phyloP scores from a whole-genome alignment of 2,329 filamentous ascomycete genomes.

The Colletotrichum incanum region DNA sequence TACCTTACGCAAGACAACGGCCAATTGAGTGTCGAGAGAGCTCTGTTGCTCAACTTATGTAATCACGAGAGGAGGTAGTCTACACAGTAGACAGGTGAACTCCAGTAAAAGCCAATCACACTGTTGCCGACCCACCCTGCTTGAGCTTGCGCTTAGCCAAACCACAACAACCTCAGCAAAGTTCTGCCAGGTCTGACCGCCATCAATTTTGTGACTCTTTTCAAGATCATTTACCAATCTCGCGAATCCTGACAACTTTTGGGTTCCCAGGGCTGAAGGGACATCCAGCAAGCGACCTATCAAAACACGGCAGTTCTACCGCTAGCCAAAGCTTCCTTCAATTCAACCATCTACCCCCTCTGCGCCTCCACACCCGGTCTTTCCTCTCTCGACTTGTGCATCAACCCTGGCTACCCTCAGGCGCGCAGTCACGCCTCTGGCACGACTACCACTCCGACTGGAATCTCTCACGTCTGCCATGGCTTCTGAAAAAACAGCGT shows the following conservation, averaged over 20 bases:
- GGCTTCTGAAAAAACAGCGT: conserved; percentile 6
- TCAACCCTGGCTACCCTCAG: conserved; percentile 38
- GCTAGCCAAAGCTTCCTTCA: background rate
- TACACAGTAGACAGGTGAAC: background rate
- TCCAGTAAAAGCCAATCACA: conserved; percentile 19
- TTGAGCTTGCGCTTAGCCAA: background rate
- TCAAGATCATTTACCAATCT: conserved; percentile 12
- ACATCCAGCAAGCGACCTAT: conserved; percentile 1
- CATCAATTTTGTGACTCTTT: conserved; percentile 31
- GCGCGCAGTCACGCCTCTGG: conserved; percentile 29
- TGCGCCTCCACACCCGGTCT: background rate
- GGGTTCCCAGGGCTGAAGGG: background rate
- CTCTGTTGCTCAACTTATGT: background rate
- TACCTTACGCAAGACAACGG: background rate
- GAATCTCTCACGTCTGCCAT: conserved; percentile 25
- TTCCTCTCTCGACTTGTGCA: background rate
- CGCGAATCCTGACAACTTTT: background rate
- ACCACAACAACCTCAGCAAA: conserved; percentile 21
- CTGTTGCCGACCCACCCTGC: conserved; percentile 2
- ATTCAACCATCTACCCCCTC: background rate
- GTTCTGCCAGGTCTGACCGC: conserved; percentile 40
- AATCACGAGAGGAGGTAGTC: background rate
- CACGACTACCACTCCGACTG: conserved; percentile 30
- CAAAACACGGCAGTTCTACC: conserved; percentile 2
- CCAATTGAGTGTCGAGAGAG: too few species aligned